Percentiles rank a stretch among this genome's conserved stretches.
Evolutionary conservation across 768 basidiomycete species (phyloP).

Genomic region (Hysterangium stoloniferum): DNA sequence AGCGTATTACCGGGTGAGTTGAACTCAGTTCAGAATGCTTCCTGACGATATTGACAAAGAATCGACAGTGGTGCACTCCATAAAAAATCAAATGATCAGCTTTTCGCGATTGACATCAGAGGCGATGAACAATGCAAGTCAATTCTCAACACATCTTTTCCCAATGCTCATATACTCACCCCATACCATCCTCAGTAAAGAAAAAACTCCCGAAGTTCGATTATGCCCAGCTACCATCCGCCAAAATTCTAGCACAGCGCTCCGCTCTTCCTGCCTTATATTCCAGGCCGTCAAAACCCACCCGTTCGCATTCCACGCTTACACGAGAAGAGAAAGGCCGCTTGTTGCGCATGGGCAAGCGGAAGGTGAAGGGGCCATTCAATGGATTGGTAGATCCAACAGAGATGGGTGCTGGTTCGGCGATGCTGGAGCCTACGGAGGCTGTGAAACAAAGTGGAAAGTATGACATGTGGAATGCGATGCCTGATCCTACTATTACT

Average conservation of each 20-base stretch:
- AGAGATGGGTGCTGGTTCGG: conserved; percentile 41
- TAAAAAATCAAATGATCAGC: conserved; percentile 58
- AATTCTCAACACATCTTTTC: not conserved
- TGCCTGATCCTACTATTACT: conserved; percentile 50
- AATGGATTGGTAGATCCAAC: conserved; percentile 62
- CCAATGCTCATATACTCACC: conserved; percentile 45
- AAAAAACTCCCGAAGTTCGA: conserved; percentile 44
- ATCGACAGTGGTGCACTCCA: conserved; percentile 56
- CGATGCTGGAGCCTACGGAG: conserved; percentile 18
- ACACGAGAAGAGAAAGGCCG: conserved; percentile 66
- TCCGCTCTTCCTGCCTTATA: conserved; percentile 82
- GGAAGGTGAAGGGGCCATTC: conserved; percentile 63
- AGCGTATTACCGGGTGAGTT: conserved; percentile 68
- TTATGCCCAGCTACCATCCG: conserved; percentile 47
- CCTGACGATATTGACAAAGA: not conserved
- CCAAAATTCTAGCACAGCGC: conserved; percentile 76
- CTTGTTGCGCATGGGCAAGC: conserved; percentile 68
- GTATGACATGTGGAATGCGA: conserved; percentile 45
- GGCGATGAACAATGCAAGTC: conserved; percentile 68
- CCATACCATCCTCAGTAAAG: conserved; percentile 10
- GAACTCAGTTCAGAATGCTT: not conserved
- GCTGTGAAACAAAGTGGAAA: conserved; percentile 17
- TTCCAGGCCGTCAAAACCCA: conserved; percentile 37
- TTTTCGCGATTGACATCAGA: conserved; percentile 74
- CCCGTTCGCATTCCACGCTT: conserved; percentile 19